phyloP scores from a whole-genome alignment of 768 basidiomycete genomes.

The Arthromyces matolae region DNA sequence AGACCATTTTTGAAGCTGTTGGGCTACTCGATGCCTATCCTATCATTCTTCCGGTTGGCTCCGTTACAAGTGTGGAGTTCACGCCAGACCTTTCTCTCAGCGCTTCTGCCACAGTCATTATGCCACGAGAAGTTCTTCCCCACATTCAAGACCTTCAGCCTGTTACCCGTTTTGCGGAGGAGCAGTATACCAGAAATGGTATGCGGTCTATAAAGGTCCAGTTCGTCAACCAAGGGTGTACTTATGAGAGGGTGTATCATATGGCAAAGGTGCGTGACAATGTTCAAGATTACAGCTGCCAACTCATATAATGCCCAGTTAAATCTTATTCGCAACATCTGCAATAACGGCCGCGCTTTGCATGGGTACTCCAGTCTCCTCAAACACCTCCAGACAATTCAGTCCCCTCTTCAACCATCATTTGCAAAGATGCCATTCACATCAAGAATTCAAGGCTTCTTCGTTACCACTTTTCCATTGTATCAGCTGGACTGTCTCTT shows the following conservation, averaged over 20 bases:
- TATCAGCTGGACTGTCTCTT: slow-evolving; percentile 20
- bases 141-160: background rate
- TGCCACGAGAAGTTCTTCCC: slow-evolving; percentile 1
- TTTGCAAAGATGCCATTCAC: slow-evolving; percentile 1
- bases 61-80: background rate
- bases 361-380: slow-evolving; percentile 1
- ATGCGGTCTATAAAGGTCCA: background rate
- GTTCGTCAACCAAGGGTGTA: background rate
- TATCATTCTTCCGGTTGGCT: background rate
- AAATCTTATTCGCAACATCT: background rate
- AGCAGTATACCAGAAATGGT: background rate
- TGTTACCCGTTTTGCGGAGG: background rate
- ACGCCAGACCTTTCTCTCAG: background rate
- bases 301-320: background rate
- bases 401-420: background rate
- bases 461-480: slow-evolving; percentile 13
- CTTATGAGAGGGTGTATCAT: background rate
- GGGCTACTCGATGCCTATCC: background rate
- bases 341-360: slow-evolving; percentile 1
- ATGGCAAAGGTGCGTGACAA: background rate
- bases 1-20: background rate
- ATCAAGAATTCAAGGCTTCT: slow-evolving; percentile 8
- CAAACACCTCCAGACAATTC: background rate
- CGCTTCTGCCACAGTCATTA: slow-evolving; percentile 1
- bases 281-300: background rate